phyloP scores from a whole-genome alignment of 768 basidiomycete genomes.

The Lactarius pseudohatsudake region DNA sequence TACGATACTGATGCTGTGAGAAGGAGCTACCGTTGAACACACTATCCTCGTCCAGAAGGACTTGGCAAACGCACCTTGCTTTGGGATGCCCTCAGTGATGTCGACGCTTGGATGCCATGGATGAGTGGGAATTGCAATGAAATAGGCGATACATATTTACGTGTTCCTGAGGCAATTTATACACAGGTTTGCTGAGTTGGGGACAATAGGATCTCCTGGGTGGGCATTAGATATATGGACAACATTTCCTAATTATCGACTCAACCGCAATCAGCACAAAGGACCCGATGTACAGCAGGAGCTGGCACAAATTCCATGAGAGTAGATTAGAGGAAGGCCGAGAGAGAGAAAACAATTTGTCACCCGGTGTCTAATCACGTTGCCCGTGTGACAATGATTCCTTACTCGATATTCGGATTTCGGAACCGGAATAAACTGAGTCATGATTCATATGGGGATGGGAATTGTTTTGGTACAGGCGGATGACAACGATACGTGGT shows the following conservation, averaged over 20 bases:
- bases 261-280: slow-evolving; percentile 86
- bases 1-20: slow-evolving; percentile 79
- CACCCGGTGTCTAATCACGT: slow-evolving; percentile 4
- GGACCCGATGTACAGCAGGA: slow-evolving; percentile 75
- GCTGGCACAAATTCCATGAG: slow-evolving; percentile 77
- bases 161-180: slow-evolving; percentile 87
- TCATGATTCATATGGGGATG: slow-evolving; percentile 10
- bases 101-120: slow-evolving; percentile 60
- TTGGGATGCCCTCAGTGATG: slow-evolving; percentile 97
- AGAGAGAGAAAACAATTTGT: slow-evolving; percentile 8
- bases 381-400: slow-evolving; percentile 13
- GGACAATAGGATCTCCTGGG: slow-evolving; percentile 79
- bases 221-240: slow-evolving; percentile 12
- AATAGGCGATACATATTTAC: slow-evolving; percentile 41
- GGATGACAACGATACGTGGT: not conserved
- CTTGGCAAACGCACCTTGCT: slow-evolving; percentile 63
- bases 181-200: slow-evolving; percentile 91
- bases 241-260: slow-evolving; percentile 27
- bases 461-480: not conserved
- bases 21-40: not conserved
- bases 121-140: not conserved
- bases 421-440: slow-evolving; percentile 14
- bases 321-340: too few species aligned
- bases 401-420: not conserved
- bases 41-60: not conserved